Conservation (phyloP, 495 filamentous ascomycete genomes). For the Zalerion maritima region DNA sequence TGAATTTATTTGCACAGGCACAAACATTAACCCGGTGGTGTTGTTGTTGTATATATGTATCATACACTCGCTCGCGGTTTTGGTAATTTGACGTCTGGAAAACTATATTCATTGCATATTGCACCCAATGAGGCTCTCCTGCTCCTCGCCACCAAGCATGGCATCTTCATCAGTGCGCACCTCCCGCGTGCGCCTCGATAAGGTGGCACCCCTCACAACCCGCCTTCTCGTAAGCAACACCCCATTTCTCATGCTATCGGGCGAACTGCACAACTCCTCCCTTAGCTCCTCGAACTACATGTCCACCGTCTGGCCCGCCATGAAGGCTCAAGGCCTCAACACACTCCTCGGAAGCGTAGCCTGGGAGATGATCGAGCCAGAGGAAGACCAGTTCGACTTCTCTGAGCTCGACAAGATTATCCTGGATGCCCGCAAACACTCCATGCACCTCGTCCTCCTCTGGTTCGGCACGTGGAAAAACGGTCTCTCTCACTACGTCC, state of each 20-base stretch:
- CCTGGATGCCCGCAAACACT: conserved; percentile 22
- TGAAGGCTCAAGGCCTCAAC: conserved; percentile 28
- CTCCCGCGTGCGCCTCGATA: too few relatives aligned
- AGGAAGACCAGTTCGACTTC: conserved; percentile 31
- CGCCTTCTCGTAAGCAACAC: conserved; percentile 31
- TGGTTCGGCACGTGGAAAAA: conserved; percentile 41
- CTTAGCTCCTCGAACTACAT: conserved; percentile 31
- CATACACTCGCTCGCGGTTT: too few relatives aligned
- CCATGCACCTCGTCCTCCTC: conserved; percentile 28
- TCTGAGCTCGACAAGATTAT: conserved; percentile 28
- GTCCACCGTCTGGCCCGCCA: conserved; percentile 27
- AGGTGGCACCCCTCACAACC: too few relatives aligned
- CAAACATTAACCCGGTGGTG: too few relatives aligned
- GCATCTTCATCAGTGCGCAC: too few relatives aligned
- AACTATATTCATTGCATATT: too few relatives aligned
- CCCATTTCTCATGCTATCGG: conserved; percentile 31
- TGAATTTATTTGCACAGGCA: too few relatives aligned
- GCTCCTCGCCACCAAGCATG: too few relatives aligned
- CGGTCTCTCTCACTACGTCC: conserved; percentile 29
- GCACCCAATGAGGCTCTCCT: too few relatives aligned
- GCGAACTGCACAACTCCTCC: conserved; percentile 36
- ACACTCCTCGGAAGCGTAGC: conserved; percentile 36
- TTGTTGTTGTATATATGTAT: too few relatives aligned
- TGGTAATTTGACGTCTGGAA: too few relatives aligned
- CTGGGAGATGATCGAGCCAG: conserved; percentile 36